Conservation (phyloP, 225 moss, liverwort and hornwort species). For the Marchantia polymorpha region DNA sequence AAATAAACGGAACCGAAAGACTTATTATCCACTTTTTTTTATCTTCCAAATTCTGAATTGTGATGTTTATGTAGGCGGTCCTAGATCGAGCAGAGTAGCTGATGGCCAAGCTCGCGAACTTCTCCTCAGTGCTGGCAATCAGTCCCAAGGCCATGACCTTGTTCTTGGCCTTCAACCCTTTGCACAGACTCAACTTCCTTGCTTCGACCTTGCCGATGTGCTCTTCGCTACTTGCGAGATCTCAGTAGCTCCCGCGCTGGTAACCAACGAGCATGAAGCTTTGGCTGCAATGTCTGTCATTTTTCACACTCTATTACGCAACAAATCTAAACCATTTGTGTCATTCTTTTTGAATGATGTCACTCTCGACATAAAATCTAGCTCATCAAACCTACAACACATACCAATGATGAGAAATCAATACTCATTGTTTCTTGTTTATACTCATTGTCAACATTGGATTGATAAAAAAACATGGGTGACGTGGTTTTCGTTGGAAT, state of each 20-base stretch:
- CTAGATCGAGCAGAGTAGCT: constrained; percentile 41
- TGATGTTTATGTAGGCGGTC: constrained; percentile 56
- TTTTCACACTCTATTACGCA: not conserved
- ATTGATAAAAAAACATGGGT: no score
- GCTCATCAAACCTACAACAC: not conserved
- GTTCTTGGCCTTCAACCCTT: constrained; percentile 74
- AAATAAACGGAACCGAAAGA: no score
- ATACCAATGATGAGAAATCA: no score
- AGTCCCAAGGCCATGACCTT: constrained; percentile 56
- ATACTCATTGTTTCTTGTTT: no score
- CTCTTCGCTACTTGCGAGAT: not conserved
- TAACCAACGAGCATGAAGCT: constrained; percentile 15
- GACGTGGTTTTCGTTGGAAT: no score
- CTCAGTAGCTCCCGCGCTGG: constrained; percentile 1
- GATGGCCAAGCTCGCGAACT: constrained; percentile 55
- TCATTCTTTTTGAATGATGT: no score
- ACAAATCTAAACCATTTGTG: not conserved
- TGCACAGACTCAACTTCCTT: constrained; percentile 64
- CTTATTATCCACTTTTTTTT: no score
- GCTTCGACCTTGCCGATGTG: constrained; percentile 28
- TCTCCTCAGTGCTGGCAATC: constrained; percentile 71
- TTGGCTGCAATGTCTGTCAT: constrained; percentile 18
- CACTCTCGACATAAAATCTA: no score
- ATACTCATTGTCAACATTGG: no score
- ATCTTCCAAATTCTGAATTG: no score